A percentile compares a stretch with the other conserved stretches of the same genome.
phyloP scores from a whole-genome alignment of 768 basidiomycete species.

The Rhodotorula paludigena region DNA sequence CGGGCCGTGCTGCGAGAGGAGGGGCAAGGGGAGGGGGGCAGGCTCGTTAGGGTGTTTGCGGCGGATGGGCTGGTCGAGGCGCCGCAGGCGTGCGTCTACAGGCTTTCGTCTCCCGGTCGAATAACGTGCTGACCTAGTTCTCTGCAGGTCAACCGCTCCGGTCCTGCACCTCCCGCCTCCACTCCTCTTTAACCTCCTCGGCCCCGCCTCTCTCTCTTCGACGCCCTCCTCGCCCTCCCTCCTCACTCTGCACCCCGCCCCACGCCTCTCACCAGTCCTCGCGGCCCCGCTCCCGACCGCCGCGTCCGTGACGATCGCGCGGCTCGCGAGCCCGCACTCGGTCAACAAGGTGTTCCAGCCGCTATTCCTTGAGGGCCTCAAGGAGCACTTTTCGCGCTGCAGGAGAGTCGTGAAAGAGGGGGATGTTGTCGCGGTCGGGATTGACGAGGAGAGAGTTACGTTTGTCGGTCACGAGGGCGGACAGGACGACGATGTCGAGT shows the following conservation, averaged over 20 bases:
- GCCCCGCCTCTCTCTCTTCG: constrained; percentile 1
- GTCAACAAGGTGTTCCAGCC: constrained; percentile 62
- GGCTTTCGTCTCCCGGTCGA: too few relatives aligned
- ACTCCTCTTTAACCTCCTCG: constrained; percentile 27
- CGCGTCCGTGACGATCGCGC: constrained; percentile 64
- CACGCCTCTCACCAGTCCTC: constrained; percentile 6
- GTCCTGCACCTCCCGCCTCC: constrained; percentile 10
- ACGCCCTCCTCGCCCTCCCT: neutral
- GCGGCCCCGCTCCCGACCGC: constrained; percentile 58
- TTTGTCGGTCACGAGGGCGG: constrained; percentile 41
- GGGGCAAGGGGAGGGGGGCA: neutral
- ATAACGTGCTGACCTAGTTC: neutral
- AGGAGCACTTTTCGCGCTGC: constrained; percentile 57
- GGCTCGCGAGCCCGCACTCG: constrained; percentile 71
- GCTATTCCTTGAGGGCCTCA: constrained; percentile 60
- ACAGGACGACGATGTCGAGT: constrained; percentile 40
- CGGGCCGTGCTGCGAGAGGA: constrained; percentile 24
- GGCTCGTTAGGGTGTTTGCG: constrained; percentile 30
- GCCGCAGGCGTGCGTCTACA: neutral
- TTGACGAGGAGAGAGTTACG: constrained; percentile 51
- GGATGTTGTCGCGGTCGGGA: constrained; percentile 63
- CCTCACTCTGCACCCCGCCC: constrained; percentile 7
- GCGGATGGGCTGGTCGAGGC: constrained; percentile 2
- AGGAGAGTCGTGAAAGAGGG: constrained; percentile 63
- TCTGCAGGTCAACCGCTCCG: neutral